These are phyloP conservation scores for Microcera coccophila DNA, from an alignment of 2,329 filamentous ascomycete genomes.

Conservation along the genomic window DNA sequence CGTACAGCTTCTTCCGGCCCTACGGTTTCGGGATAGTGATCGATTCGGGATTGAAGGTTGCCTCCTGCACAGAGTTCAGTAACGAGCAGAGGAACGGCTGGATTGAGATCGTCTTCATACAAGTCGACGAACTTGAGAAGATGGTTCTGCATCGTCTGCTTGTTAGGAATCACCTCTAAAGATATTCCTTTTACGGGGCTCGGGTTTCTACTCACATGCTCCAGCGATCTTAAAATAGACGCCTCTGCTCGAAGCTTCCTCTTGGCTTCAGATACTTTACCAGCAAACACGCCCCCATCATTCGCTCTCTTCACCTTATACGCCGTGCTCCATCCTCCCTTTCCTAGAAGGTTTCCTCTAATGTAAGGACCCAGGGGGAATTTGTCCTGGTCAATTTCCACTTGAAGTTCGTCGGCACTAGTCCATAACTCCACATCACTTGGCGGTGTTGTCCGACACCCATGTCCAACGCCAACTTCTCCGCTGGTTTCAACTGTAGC, in stretches of 20 bases:
- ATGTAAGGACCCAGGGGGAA: conserved; percentile 20
- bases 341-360: conserved; percentile 23
- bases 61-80: conserved; percentile 31
- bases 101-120: conserved; percentile 18
- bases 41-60: conserved; percentile 25
- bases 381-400: conserved; percentile 9
- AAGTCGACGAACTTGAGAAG: conserved; percentile 29
- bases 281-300: conserved; percentile 28
- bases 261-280: conserved; percentile 23
- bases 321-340: conserved; percentile 27
- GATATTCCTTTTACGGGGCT: not conserved
- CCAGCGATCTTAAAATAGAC: conserved; percentile 14
- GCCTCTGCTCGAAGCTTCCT: conserved; percentile 25
- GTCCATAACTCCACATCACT: too few relatives aligned
- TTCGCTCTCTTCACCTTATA: conserved; percentile 25
- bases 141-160: conserved; percentile 17
- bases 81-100: conserved; percentile 23
- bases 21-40: conserved; percentile 20
- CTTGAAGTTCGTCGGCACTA: conserved; percentile 13
- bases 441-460: too few relatives aligned
- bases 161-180: not conserved
- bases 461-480: too few relatives aligned
- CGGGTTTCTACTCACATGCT: conserved; percentile 23
- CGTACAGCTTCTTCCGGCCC: conserved; percentile 14
- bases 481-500: too few relatives aligned